Conservation (phyloP, 192 early-diverging fungal species). For the Umbelopsis ramanniana region DNA sequence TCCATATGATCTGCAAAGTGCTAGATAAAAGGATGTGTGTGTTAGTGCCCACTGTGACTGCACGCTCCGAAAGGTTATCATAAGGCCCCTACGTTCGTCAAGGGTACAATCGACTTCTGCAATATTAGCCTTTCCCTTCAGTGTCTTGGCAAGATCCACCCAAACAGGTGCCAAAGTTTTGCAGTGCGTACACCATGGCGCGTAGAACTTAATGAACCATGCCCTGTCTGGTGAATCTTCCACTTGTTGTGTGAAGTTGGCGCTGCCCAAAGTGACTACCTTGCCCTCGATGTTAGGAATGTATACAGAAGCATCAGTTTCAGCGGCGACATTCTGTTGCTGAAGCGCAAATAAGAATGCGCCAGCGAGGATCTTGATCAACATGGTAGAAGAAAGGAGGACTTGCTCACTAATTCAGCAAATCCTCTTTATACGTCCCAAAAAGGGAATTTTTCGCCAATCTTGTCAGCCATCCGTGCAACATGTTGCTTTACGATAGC, state of each 20-base stretch:
- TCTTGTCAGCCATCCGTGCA: not conserved
- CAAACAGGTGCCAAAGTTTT: conserved; percentile 82
- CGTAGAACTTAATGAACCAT: conserved; percentile 92
- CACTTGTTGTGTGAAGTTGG: conserved; percentile 9
- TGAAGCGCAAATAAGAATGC: conserved; percentile 1
- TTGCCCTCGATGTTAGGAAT: conserved; percentile 1
- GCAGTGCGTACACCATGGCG: conserved; percentile 92
- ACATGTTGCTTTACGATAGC: too few relatives aligned
- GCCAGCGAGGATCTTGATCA: not conserved
- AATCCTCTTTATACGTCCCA: not conserved
- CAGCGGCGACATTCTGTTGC: conserved; percentile 2
- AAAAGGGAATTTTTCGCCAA: conserved; percentile 15
- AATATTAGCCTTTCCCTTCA: conserved; percentile 75
- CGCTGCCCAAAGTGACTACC: not conserved
- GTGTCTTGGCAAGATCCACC: conserved; percentile 63
- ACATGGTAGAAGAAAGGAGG: not conserved
- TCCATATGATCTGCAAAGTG: conserved; percentile 65
- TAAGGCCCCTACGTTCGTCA: conserved; percentile 40
- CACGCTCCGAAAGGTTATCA: not conserved
- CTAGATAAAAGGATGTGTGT: not conserved
- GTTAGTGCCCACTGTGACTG: not conserved
- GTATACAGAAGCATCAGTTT: not conserved
- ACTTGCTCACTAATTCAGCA: not conserved
- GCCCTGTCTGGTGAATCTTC: conserved; percentile 14
- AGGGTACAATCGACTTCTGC: conserved; percentile 86